A percentile compares a stretch with the other conserved stretches of the same genome.
These are phyloP conservation scores for Selenicereus undatus DNA, from an alignment of 148 eudicot genomes.

Conservation along the genomic window DNA sequence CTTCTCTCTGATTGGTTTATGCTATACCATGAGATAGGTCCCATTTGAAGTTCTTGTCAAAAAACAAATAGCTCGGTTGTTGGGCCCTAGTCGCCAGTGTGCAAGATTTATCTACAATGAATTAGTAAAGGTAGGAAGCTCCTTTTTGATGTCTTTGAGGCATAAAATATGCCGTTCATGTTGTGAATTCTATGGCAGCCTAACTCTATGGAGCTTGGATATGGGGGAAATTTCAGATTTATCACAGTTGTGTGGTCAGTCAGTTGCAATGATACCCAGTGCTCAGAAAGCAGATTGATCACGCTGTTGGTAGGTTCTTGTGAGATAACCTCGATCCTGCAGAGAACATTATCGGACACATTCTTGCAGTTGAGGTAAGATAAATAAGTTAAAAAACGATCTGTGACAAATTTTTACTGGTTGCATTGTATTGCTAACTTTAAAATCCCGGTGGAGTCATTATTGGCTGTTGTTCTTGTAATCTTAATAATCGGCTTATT, in stretches of 20 bases:
- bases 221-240: constrained; percentile 54
- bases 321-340: constrained; percentile 81
- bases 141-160: constrained; percentile 2
- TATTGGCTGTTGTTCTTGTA: background rate
- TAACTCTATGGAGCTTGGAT: constrained; percentile 5
- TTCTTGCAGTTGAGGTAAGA: constrained; percentile 90
- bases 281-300: constrained; percentile 83
- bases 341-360: constrained; percentile 72
- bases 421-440: background rate
- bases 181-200: background rate
- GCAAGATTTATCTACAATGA: constrained; percentile 90
- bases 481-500: background rate
- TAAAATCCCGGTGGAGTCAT: background rate
- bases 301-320: constrained; percentile 70
- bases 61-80: constrained; percentile 82
- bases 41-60: constrained; percentile 59
- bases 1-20: constrained; percentile 11
- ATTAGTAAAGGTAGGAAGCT: constrained; percentile 60
- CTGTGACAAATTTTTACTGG: background rate
- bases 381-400: background rate
- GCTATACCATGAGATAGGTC: constrained; percentile 21
- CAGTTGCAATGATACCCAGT: constrained; percentile 84
- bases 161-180: background rate
- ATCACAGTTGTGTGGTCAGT: constrained; percentile 72
- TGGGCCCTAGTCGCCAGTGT: constrained; percentile 96